Conservation (phyloP, 2,329 filamentous ascomycete genomes). For the Microsporum audouinii region DNA sequence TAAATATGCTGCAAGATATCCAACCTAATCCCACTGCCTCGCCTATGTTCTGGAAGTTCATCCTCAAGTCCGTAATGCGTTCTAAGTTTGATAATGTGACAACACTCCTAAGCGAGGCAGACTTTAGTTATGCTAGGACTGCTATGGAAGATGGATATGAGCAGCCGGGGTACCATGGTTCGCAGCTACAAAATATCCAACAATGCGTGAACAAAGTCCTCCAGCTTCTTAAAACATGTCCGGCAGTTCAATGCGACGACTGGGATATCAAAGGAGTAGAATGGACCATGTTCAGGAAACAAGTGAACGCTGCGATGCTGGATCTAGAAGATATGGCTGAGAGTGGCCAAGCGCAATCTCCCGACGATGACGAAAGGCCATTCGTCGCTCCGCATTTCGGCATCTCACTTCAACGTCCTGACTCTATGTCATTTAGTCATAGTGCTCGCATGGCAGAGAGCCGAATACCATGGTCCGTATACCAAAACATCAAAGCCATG, state of each 20-base stretch:
- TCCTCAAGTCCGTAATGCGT: slow-evolving; percentile 63
- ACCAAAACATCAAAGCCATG: slow-evolving; percentile 67
- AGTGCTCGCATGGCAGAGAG: slow-evolving; percentile 66
- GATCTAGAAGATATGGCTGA: slow-evolving; percentile 70
- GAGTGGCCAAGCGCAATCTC: slow-evolving; percentile 44
- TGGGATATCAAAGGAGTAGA: slow-evolving; percentile 76
- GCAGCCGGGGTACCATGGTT: slow-evolving; percentile 58
- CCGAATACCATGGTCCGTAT: slow-evolving; percentile 79
- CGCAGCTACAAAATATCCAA: slow-evolving; percentile 66
- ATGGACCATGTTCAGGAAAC: slow-evolving; percentile 74
- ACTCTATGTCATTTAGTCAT: slow-evolving; percentile 52
- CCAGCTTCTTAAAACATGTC: slow-evolving; percentile 60
- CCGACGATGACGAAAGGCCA: slow-evolving; percentile 29
- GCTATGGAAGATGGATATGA: slow-evolving; percentile 51
- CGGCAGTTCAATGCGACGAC: slow-evolving; percentile 49
- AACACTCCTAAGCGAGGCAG: slow-evolving; percentile 59
- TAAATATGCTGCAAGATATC: slow-evolving; percentile 51
- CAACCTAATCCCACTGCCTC: slow-evolving; percentile 66
- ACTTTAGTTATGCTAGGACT: slow-evolving; percentile 63
- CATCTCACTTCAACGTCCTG: slow-evolving; percentile 35
- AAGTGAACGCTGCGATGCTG: slow-evolving; percentile 56
- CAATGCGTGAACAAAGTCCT: slow-evolving; percentile 58
- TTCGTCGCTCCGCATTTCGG: slow-evolving; percentile 39
- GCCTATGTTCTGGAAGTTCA: slow-evolving; percentile 69
- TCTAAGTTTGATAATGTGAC: slow-evolving; percentile 59